Evolutionary conservation across 2,329 filamentous ascomycete genomes (phyloP).

Genomic region (Huntiella moniliformis): DNA sequence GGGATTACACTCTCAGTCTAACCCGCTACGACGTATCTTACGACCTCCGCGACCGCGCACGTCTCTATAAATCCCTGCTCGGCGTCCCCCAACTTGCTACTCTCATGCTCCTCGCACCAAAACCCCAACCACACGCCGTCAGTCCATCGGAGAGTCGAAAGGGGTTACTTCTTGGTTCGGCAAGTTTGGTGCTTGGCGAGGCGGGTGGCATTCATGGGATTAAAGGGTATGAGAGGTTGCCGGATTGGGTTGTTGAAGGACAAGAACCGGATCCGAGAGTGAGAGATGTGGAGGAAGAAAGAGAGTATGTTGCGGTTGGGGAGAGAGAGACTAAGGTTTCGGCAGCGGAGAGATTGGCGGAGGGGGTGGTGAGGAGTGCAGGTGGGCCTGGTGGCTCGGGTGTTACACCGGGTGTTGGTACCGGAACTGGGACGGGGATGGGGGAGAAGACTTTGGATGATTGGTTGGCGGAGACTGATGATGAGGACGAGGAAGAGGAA

Average conservation of each 20-base stretch:
- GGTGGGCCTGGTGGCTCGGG: neutral
- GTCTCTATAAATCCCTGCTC: slow-evolving; percentile 73
- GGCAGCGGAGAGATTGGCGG: slow-evolving; percentile 46
- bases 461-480: slow-evolving; percentile 64
- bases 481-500: slow-evolving; percentile 35
- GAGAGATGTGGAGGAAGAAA: slow-evolving; percentile 36
- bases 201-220: slow-evolving; percentile 57
- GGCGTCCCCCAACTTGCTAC: slow-evolving; percentile 72
- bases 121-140: slow-evolving; percentile 77
- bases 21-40: slow-evolving; percentile 89
- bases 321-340: slow-evolving; percentile 25
- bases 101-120: slow-evolving; percentile 78
- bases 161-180: slow-evolving; percentile 61
- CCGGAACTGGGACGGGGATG: slow-evolving; percentile 25
- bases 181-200: slow-evolving; percentile 66
- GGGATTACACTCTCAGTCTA: slow-evolving; percentile 68
- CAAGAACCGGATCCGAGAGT: slow-evolving; percentile 60
- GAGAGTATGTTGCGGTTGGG: slow-evolving; percentile 18
- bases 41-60: slow-evolving; percentile 77
- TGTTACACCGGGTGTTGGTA: neutral
- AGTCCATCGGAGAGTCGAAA: slow-evolving; percentile 74
- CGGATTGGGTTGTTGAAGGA: slow-evolving; percentile 68
- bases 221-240: slow-evolving; percentile 59
- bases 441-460: slow-evolving; percentile 73
- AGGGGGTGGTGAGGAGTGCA: slow-evolving; percentile 16